phyloP scores from a whole-genome alignment of 140 eudicot species.

The Bidens hawaiensis region DNA sequence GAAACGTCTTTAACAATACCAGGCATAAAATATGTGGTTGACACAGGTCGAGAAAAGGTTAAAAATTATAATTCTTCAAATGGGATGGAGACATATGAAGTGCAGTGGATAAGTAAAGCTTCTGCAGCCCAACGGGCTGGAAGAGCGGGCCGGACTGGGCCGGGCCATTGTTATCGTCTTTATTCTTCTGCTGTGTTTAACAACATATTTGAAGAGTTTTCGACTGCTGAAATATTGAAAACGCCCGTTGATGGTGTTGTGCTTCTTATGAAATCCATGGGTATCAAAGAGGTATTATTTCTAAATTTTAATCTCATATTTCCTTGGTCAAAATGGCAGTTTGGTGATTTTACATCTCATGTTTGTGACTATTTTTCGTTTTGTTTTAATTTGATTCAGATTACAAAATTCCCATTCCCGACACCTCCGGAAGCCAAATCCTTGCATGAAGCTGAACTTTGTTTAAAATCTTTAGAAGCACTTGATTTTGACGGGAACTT shows the following conservation, averaged over 20 bases:
- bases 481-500: conserved; percentile 58
- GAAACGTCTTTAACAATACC: conserved; percentile 96
- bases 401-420: conserved; percentile 85
- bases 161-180: conserved; percentile 95
- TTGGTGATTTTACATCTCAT: no score
- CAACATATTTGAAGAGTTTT: conserved; percentile 59
- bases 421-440: conserved; percentile 70
- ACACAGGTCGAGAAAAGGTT: conserved; percentile 89
- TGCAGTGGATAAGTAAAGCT: conserved; percentile 98
- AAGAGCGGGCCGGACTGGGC: conserved; percentile 98
- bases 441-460: conserved; percentile 63
- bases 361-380: neutral
- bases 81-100: conserved; percentile 84
- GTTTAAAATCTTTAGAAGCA: conserved; percentile 89
- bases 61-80: conserved; percentile 65
- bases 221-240: conserved; percentile 75
- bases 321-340: no score
- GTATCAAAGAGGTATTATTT: conserved; percentile 59
- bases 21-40: conserved; percentile 89
- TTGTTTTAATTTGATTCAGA: conserved; percentile 38
- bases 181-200: conserved; percentile 78
- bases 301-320: neutral
- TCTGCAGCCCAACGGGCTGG: conserved; percentile 98
- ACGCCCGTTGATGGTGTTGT: conserved; percentile 94
- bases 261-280: conserved; percentile 96